These are phyloP conservation scores for Syncephalis plumigaleata DNA, from an alignment of 371 early-diverging fungal genomes.

Conservation along the genomic window DNA sequence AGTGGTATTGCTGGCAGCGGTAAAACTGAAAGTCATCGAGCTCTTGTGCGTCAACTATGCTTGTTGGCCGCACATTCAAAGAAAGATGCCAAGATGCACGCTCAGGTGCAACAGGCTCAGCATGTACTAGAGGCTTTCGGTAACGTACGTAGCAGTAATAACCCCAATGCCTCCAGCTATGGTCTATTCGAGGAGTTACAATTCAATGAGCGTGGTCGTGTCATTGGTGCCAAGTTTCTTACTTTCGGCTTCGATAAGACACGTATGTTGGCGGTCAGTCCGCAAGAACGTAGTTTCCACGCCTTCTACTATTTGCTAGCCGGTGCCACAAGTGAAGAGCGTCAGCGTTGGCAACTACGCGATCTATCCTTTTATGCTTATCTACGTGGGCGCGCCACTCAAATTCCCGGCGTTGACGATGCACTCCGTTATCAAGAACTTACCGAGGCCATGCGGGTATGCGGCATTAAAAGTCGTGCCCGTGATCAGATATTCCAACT, in stretches of 20 bases:
- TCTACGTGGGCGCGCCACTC: conserved; percentile 18
- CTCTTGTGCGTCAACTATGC: conserved; percentile 45
- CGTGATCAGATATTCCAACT: conserved; percentile 50
- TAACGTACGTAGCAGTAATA: conserved; percentile 44
- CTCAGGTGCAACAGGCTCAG: conserved; percentile 47
- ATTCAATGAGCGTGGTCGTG: conserved; percentile 69
- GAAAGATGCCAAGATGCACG: conserved; percentile 48
- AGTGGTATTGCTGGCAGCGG: conserved; percentile 78
- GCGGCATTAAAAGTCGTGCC: conserved; percentile 56
- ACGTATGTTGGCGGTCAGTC: conserved; percentile 35
- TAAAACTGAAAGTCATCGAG: conserved; percentile 47
- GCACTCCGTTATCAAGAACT: conserved; percentile 36
- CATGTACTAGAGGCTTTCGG: conserved; percentile 60
- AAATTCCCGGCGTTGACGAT: conserved; percentile 21
- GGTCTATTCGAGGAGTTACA: conserved; percentile 71
- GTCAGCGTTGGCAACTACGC: conserved; percentile 2
- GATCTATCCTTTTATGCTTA: conserved; percentile 6
- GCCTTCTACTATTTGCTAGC: conserved; percentile 71
- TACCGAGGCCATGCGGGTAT: conserved; percentile 45
- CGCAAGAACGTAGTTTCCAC: conserved; percentile 62
- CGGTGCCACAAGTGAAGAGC: conserved; percentile 24
- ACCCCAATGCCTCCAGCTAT: conserved; percentile 53
- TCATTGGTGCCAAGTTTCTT: conserved; percentile 69
- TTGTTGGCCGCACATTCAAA: conserved; percentile 45
- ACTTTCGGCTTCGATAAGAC: conserved; percentile 76